These are phyloP conservation scores for Sporothrix schenckii DNA, from an alignment of 2,329 filamentous ascomycete species.

Conservation along the genomic window DNA sequence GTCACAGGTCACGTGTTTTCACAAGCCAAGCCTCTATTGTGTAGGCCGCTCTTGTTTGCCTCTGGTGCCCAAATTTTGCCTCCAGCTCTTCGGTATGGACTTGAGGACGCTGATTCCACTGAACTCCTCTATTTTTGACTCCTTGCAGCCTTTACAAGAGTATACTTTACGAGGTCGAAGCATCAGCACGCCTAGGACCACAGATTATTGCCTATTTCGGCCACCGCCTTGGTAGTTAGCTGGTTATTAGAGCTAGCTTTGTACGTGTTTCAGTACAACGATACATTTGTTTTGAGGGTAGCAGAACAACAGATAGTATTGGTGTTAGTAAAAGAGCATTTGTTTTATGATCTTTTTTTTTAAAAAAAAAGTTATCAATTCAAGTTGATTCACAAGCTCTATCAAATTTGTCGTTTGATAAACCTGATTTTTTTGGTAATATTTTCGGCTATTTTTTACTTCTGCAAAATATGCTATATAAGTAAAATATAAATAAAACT, in stretches of 20 bases:
- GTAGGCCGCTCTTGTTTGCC: background rate
- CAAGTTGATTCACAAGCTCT: too few relatives aligned
- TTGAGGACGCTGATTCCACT: background rate
- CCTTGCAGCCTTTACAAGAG: background rate
- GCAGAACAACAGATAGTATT: too few relatives aligned
- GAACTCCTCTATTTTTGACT: background rate
- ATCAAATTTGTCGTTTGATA: too few relatives aligned
- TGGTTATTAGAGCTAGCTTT: background rate
- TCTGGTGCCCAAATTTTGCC: constrained; percentile 6
- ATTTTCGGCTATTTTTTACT: too few relatives aligned
- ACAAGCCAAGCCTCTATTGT: background rate
- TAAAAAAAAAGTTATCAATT: too few relatives aligned
- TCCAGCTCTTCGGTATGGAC: background rate
- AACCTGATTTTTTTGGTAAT: too few relatives aligned
- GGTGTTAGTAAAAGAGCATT: too few relatives aligned
- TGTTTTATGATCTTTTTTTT: too few relatives aligned
- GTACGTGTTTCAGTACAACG: background rate
- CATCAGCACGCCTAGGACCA: background rate
- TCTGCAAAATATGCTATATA: too few relatives aligned
- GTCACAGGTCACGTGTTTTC: constrained; percentile 15
- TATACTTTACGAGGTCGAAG: background rate
- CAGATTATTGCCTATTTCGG: background rate
- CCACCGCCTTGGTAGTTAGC: background rate
- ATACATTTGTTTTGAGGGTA: background rate
- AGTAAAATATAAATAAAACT: too few relatives aligned